phyloP scores from a whole-genome alignment of 352 stramenopile species.

The Globisporangium nunn region DNA sequence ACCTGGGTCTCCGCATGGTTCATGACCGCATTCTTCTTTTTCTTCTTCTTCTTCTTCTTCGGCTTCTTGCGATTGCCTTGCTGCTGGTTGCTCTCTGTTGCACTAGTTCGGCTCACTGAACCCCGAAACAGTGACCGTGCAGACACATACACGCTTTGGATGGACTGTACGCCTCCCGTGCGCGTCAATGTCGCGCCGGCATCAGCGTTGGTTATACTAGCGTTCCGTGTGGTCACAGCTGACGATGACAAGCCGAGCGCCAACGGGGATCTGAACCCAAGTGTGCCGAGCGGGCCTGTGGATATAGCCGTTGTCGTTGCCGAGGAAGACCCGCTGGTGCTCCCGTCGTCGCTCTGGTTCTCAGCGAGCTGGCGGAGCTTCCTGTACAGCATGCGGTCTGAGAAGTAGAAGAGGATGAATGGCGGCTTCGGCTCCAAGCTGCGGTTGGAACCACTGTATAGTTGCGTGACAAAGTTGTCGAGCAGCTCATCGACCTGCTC shows the following conservation, averaged over 20 bases:
- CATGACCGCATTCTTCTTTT: slow-evolving; percentile 30
- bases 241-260: background rate
- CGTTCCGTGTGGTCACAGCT: background rate
- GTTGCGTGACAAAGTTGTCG: slow-evolving; percentile 7
- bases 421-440: background rate
- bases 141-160: slow-evolving; percentile 12
- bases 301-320: background rate
- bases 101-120: background rate
- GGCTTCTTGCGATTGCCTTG: slow-evolving; percentile 1
- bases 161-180: too few species aligned
- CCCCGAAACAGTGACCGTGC: slow-evolving; percentile 11
- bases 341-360: background rate
- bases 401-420: slow-evolving; percentile 37
- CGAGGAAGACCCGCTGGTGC: background rate
- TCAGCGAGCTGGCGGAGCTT: slow-evolving; percentile 1
- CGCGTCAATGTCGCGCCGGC: background rate
- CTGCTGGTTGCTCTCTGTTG: background rate
- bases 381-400: slow-evolving; percentile 4
- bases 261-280: slow-evolving; percentile 7
- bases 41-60: slow-evolving; percentile 16
- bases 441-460: slow-evolving; percentile 4
- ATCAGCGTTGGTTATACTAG: background rate
- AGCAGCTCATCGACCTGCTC: slow-evolving; percentile 28
- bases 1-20: slow-evolving; percentile 21
- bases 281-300: background rate